phyloP scores from a whole-genome alignment of 192 early-diverging fungal species.

The Coemansia sp. region DNA sequence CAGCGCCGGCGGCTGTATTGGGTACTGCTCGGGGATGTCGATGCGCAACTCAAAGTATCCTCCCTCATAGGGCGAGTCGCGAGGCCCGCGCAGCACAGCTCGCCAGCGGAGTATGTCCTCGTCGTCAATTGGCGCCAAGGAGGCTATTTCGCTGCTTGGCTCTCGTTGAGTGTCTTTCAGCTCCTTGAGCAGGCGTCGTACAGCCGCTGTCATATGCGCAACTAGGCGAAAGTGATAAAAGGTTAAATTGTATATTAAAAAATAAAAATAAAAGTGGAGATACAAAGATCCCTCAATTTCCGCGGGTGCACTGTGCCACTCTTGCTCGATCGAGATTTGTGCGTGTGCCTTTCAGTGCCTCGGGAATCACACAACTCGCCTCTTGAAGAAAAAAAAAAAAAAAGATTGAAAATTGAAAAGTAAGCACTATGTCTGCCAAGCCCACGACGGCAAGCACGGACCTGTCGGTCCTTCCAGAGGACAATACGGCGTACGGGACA shows the following conservation, averaged over 20 bases:
- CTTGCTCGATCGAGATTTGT: too few relatives aligned
- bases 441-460: slow-evolving; percentile 36
- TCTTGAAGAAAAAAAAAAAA: background rate
- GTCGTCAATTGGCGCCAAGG: slow-evolving; percentile 43
- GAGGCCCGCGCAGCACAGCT: slow-evolving; percentile 54
- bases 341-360: too few relatives aligned
- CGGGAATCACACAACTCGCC: too few relatives aligned
- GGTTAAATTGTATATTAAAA: too few relatives aligned
- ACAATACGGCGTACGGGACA: slow-evolving; percentile 73
- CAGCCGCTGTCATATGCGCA: slow-evolving; percentile 49
- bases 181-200: slow-evolving; percentile 62
- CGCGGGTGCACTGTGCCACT: too few relatives aligned
- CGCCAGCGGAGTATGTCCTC: slow-evolving; percentile 52
- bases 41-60: slow-evolving; percentile 86
- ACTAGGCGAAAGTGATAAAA: background rate
- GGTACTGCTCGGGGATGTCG: slow-evolving; percentile 77
- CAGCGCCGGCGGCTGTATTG: slow-evolving; percentile 69
- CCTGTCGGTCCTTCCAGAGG: slow-evolving; percentile 59
- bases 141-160: slow-evolving; percentile 24
- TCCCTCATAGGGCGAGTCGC: slow-evolving; percentile 58
- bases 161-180: slow-evolving; percentile 53
- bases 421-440: background rate
- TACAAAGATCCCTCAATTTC: too few relatives aligned
- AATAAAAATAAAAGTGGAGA: too few relatives aligned
- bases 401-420: background rate